Evolutionary conservation across 768 basidiomycete genomes (phyloP), one percentile per base, ranked within the genome.

Genomic region (Rossbeevera mucosa): DNA sequence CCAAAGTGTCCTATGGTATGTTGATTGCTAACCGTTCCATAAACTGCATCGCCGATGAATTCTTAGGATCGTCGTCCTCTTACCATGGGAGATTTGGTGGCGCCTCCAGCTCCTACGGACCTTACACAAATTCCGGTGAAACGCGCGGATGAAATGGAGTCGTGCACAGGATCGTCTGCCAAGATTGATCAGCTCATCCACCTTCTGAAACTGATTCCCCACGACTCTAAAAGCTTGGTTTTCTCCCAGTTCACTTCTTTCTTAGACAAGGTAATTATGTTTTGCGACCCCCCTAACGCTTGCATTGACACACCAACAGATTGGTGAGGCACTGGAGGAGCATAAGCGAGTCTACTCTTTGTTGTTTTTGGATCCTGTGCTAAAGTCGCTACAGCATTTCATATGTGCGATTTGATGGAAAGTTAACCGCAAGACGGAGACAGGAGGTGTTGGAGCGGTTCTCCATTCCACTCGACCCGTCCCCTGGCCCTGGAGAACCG

Each of bases 241-340:
- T 94, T 94, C 64, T 91, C 88, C 3, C 92, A 94, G 60, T 94
- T 93, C 61, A 94, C 91, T 4, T 79, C 82, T 3, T 93, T 91
- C 70, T 67, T 93, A 48, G 85, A 90, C 71, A 86, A 90, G 73
- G 90, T 86, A 54, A 45, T 24, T 26, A 28, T 38, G 4, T 30
- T 30, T 31, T 30, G 22, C 3, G 8, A 14, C 5, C 2, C 24
- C 26, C 18, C 0, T 30, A 2, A 16, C 45, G 41, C 13, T 36
- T 41, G 25, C 30, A 38, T 47, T 51, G 25, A 55, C 51, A n/a
- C 14, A 2, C n/a, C 40, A 12, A 28, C 56, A 91, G 86, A 86
- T 94, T 57, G 86, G 78, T 4, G 80, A 86, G 52, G 75, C 75
- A 8, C 66, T 94, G 38, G 81, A 86, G 30, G 77, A 80, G 50